phyloP scores from a whole-genome alignment of 2,329 filamentous ascomycete genomes.

The Fusarium sp. region DNA sequence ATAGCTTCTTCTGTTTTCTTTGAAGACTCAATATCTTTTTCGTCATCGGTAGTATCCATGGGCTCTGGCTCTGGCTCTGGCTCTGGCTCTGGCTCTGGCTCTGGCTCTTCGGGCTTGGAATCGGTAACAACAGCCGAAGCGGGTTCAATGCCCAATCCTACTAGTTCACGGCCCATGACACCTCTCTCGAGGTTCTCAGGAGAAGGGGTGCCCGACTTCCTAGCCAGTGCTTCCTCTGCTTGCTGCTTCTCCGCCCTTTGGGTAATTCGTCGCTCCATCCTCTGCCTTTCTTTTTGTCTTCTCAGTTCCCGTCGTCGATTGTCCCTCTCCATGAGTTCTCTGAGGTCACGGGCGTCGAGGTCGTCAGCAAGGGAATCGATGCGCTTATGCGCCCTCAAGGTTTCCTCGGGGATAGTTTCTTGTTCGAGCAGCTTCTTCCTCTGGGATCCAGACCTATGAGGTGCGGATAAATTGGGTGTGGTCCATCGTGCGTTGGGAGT shows the following conservation, averaged over 20 bases:
- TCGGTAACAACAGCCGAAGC: conserved; percentile 65
- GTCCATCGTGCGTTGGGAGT: conserved; percentile 70
- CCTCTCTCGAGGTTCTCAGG: conserved; percentile 68
- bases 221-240: conserved; percentile 64
- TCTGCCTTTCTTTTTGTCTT: conserved; percentile 72
- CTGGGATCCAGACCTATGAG: conserved; percentile 59
- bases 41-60: conserved; percentile 38
- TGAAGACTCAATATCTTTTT: conserved; percentile 20
- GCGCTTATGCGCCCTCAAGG: conserved; percentile 67
- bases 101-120: conserved; percentile 53
- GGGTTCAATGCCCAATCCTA: conserved; percentile 65
- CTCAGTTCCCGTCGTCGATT: conserved; percentile 80
- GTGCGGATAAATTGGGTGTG: conserved; percentile 55
- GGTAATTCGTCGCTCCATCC: conserved; percentile 70
- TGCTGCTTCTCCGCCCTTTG: conserved; percentile 73
- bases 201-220: conserved; percentile 59
- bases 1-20: conserved; percentile 44
- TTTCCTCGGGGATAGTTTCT: conserved; percentile 68
- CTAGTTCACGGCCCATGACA: conserved; percentile 65
- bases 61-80: conserved; percentile 40
- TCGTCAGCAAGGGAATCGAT: conserved; percentile 81
- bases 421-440: conserved; percentile 61
- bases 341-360: conserved; percentile 82
- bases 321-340: conserved; percentile 91
- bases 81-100: not conserved